A percentile compares a stretch with the other conserved stretches of the same genome.
Conservation (phyloP, 495 filamentous ascomycete genomes). For the Penicillium cosmopolitanum region DNA sequence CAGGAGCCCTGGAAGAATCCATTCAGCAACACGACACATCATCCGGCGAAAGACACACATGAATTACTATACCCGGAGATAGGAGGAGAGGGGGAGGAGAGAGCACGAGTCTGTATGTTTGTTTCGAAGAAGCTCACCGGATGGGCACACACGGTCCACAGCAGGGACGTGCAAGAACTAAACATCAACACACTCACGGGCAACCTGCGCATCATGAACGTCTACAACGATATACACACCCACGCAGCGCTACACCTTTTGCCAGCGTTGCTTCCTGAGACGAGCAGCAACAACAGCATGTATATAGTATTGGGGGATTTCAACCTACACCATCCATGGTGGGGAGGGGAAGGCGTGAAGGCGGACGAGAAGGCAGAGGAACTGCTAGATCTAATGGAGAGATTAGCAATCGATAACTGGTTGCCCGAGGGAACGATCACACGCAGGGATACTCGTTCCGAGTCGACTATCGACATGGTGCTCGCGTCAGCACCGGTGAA, state of each 20-base stretch:
- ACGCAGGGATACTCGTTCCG: not conserved
- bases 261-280: not conserved
- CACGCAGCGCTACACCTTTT: not conserved
- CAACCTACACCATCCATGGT: slow-evolving; percentile 28
- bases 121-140: not conserved
- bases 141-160: too few species aligned
- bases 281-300: too few species aligned
- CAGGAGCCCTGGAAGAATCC: slow-evolving; percentile 26
- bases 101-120: slow-evolving; percentile 1
- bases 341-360: slow-evolving; percentile 10
- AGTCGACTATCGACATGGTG: slow-evolving; percentile 19
- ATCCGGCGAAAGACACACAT: slow-evolving; percentile 13
- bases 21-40: slow-evolving; percentile 20
- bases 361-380: not conserved
- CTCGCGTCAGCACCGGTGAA: not conserved
- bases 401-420: slow-evolving; percentile 3
- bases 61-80: slow-evolving; percentile 18
- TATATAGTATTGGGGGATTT: slow-evolving; percentile 27
- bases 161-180: too few species aligned
- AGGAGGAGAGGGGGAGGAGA: not conserved
- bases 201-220: too few species aligned
- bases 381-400: not conserved
- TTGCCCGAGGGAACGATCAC: slow-evolving; percentile 11
- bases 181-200: too few species aligned
- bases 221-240: not conserved